A percentile compares a stretch with the other conserved stretches of the same genome.
Conservation (phyloP, 768 basidiomycete species). For the Hericium alpestre region DNA sequence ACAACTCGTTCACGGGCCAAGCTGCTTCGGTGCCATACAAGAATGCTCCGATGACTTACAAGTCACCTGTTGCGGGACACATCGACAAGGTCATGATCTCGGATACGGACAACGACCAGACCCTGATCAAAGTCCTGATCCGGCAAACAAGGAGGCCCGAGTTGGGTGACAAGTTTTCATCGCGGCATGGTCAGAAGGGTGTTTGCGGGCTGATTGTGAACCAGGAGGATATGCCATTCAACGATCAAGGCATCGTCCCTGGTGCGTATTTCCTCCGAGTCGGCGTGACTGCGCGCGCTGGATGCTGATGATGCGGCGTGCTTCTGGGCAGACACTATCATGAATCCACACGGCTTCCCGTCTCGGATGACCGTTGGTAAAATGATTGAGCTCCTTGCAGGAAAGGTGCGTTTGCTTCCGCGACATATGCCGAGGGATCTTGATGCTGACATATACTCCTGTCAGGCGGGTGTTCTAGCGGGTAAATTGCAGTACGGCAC, state of each 20-base stretch:
- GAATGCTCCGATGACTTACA: conserved; percentile 87
- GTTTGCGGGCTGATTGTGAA: conserved; percentile 98
- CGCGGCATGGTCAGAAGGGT: conserved; percentile 96
- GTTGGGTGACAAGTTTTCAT: conserved; percentile 97
- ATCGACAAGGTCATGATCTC: conserved; percentile 98
- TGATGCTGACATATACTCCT: neutral
- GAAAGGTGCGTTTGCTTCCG: conserved; percentile 50
- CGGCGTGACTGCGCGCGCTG: conserved; percentile 2
- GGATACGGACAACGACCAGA: conserved; percentile 93
- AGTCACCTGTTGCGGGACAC: conserved; percentile 85
- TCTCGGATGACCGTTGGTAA: conserved; percentile 99
- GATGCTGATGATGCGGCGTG: conserved; percentile 9
- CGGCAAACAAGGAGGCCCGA: conserved; percentile 95
- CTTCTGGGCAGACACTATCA: conserved; percentile 74
- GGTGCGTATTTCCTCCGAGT: conserved; percentile 34
- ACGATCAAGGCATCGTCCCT: conserved; percentile 91
- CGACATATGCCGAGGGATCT: neutral
- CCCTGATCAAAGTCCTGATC: conserved; percentile 92
- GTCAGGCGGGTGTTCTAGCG: conserved; percentile 80
- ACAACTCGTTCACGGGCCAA: conserved; percentile 80
- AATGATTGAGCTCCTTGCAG: conserved; percentile 96
- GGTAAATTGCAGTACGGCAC: conserved; percentile 91
- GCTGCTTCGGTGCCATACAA: conserved; percentile 80
- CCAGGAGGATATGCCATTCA: conserved; percentile 99
- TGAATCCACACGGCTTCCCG: conserved; percentile 99